These are phyloP conservation scores for Talaromyces liani DNA, from an alignment of 495 filamentous ascomycete genomes.

Conservation along the genomic window DNA sequence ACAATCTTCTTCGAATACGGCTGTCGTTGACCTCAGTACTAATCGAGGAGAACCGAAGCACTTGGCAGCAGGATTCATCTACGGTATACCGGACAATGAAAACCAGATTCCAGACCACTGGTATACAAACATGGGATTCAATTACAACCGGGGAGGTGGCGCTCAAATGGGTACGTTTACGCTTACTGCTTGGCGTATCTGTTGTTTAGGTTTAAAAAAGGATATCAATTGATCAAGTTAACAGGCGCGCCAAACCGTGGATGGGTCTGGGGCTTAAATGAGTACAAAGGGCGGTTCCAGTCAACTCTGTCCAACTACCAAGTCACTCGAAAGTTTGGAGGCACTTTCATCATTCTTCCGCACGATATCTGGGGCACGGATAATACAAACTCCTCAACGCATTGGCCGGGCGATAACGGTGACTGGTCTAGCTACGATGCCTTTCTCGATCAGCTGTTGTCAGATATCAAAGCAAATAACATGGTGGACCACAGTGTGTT, in stretches of 20 bases:
- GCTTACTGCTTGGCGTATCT: neutral
- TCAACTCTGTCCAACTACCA: constrained; percentile 32
- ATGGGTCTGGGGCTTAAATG: constrained; percentile 17
- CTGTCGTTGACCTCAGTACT: neutral
- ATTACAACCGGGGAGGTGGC: constrained; percentile 16
- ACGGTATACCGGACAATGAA: constrained; percentile 23
- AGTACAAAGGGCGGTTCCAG: constrained; percentile 25
- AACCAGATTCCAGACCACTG: constrained; percentile 23
- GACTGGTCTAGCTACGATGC: constrained; percentile 29
- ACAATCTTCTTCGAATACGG: neutral
- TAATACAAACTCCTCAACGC: constrained; percentile 14
- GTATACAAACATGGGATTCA: constrained; percentile 16
- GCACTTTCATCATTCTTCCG: constrained; percentile 29
- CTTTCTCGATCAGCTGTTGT: constrained; percentile 23
- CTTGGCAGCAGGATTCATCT: constrained; percentile 26
- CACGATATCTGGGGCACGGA: constrained; percentile 39
- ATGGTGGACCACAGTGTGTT: constrained; percentile 23
- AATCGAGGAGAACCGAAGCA: constrained; percentile 12
- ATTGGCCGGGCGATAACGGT: constrained; percentile 31
- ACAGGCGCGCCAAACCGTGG: constrained; percentile 12
- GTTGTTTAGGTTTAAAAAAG: too few species aligned
- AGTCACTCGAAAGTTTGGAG: constrained; percentile 11
- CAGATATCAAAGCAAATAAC: constrained; percentile 23
- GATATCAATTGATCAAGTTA: too few species aligned
- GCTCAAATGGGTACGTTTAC: constrained; percentile 11